Base-by-base conservation (phyloP, 805 yeast genomes). In the Yarrowia sp. region DNA sequence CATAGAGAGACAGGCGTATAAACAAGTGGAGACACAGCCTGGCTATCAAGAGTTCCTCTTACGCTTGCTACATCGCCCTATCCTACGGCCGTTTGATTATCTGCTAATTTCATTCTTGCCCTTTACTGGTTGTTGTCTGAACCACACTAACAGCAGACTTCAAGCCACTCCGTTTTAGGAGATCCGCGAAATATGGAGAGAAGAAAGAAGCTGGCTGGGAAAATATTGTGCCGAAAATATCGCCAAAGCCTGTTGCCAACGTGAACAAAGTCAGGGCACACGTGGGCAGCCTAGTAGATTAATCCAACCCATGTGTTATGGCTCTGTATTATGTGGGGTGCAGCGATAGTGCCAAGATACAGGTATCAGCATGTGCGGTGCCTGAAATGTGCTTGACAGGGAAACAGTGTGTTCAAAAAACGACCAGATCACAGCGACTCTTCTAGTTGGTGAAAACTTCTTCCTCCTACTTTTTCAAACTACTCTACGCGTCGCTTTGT, bases 161-260 rank as follows among this genome's bases (percentile, higher is more conserved):
- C 61, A 55, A 55, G 61, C 61, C 61, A 55, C 61, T 55, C 61
- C 61, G 40, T 55, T 55, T 55, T 55, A n/a, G 61, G 61, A 55
- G 61, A 52, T 52, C 43, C 43, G 58, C 58, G 43, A 38, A 36
- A 36, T 19, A 52, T 49, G 55, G 36, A 47, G 30, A 52, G 13
- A 17, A 17, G 20, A 52, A 52, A 20, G 9, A 4, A 8, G 17
- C 38, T 24, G 30, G 30, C 30, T 24, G 30, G 36, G 17, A 33
- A 17, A 15, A n/a, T 30, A 36, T 30, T 2, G 17, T 8, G 30
- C 24, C 55, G 56, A 52, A 36, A 52, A 52, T 52, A 52, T 52
- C 58, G 43, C 33, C 58, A 52, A 52, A 52, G 58, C 58, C 58
- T 38, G 43, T 9, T 20, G 42, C 13, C 40, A 36, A 15, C 55